Base-by-base conservation (phyloP, 2,329 filamentous ascomycete species). In the Fusarium citri region DNA sequence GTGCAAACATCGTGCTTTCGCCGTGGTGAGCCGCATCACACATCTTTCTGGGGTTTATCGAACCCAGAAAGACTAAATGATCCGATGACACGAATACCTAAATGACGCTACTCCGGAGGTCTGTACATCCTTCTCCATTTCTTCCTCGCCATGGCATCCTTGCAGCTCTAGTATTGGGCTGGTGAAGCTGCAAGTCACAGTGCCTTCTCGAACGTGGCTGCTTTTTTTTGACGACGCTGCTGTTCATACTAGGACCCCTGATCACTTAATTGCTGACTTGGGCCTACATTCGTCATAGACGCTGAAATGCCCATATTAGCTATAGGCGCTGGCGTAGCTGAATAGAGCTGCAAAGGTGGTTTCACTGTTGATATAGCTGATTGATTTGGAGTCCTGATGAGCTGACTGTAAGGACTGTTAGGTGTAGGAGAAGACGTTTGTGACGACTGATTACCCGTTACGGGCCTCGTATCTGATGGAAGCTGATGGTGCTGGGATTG, bases 171-270 rank as follows among this genome's bases (percentile, higher is more conserved):
- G n/a, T 68, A 62, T 49, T 75, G 72, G 14, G 57, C 61, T n/a
- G 75, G 42, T 12, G 69, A 57, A 15, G 62, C 70, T 20, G 72
- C 67, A 23, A 76, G 66, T 30, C 71, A 71, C n/a, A 68, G 64
- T 18, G 67, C 59, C 23, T 67, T 69, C 37, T 64, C 53, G 31
- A 75, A 72, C 20, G 67, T 67, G n/a, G 60, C 54, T 14, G 53
- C 37, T 30, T 42, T 26, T 26, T 42, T 26, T 43, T 23, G 14
- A 49, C 50, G 26, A 70, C 58, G 40, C 53, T 28, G 28, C 76
- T 75, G 37, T 76, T 72, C 59, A 77, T 73, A 37, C 73, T 62
- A 76, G 56, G 16, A 76, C 48, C 56, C 72, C 37, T 72, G 71
- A 26, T 71, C 68, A 7, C 48, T 28, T 43, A 72, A 77, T 34